Conservation (phyloP, 305 asterid genomes). For the Fraxinus albicans region DNA sequence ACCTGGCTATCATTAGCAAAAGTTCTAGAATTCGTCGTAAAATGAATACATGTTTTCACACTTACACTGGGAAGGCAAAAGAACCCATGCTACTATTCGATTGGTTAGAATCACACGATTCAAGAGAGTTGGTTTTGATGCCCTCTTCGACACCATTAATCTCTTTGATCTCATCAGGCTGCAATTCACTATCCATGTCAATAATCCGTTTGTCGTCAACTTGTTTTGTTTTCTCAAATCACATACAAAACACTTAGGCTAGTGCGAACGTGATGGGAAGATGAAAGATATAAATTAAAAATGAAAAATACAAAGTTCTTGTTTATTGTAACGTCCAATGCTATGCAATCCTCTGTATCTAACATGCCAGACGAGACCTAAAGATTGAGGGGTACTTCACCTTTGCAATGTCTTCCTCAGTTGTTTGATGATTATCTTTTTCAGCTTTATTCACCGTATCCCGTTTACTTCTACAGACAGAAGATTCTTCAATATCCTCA, state of each 20-base stretch:
- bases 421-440: background rate
- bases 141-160: conserved; percentile 24
- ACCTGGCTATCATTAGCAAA: background rate
- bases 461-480: background rate
- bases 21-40: background rate
- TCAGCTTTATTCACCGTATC: conserved; percentile 3
- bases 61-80: conserved; percentile 70
- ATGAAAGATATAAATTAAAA: background rate
- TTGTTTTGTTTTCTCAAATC: conserved; percentile 16
- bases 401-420: conserved; percentile 13
- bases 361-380: background rate
- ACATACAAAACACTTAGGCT: background rate
- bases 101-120: conserved; percentile 46
- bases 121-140: conserved; percentile 37
- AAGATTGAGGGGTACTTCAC: conserved; percentile 10
- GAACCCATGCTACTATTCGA: conserved; percentile 51
- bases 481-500: conserved; percentile 21
- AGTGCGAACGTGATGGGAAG: background rate
- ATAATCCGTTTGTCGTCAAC: conserved; percentile 30
- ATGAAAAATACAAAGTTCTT: background rate
- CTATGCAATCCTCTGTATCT: background rate
- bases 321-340: background rate
- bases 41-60: background rate
- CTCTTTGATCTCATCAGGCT: conserved; percentile 37
- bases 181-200: conserved; percentile 21